Evolutionary conservation across 805 yeast genomes (phyloP), one percentile per base, ranked within the genome.

Genomic region (Ogataea neopini): DNA sequence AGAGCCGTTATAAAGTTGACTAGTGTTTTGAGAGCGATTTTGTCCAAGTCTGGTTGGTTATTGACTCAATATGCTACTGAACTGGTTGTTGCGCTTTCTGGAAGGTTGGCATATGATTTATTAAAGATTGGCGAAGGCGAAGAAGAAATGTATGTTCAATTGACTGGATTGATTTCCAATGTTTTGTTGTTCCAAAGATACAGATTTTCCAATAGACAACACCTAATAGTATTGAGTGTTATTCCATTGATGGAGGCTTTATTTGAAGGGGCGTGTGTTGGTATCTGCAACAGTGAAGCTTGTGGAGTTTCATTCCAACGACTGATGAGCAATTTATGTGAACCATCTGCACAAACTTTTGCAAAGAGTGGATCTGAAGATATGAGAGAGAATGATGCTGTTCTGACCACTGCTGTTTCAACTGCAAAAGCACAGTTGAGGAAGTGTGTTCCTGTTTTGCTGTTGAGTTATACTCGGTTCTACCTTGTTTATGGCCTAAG

Each of bases 161-260:
- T 20, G 39, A 26, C 78, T 3, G 36, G 44, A 70, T 81, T 81
- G 0, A 56, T 86, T 20, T 83, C 96, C 0, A 74, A 76, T 30
- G 66, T 87, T 2, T 62, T 91, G 7, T 67, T 88, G 22, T 75
- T 75, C 59, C 94, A 88, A 57, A 76, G 97, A 44, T 79, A 71
- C 60, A 77, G 89, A 58, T 68, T 91, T 15, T 73, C 84, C 0
- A 80, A 83, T 30, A 80, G 97, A 60, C 83, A 87, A 58, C 96
- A 89, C 62, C 59, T 90, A 38, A 54, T 89, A 2, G 68, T 80
- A 6, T 56, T 71, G 1, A 62, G 76, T 1, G 69, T 85, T 37
- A 70, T 75, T 11, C 67, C 79, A 3, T 65, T 84, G 41, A 65
- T 92, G 60, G 75, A 70, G 40, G 63, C 75, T 1, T 56, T 86